Conservation (phyloP, 2,329 filamentous ascomycete genomes). For the Pseudogymnoascus sp. region DNA sequence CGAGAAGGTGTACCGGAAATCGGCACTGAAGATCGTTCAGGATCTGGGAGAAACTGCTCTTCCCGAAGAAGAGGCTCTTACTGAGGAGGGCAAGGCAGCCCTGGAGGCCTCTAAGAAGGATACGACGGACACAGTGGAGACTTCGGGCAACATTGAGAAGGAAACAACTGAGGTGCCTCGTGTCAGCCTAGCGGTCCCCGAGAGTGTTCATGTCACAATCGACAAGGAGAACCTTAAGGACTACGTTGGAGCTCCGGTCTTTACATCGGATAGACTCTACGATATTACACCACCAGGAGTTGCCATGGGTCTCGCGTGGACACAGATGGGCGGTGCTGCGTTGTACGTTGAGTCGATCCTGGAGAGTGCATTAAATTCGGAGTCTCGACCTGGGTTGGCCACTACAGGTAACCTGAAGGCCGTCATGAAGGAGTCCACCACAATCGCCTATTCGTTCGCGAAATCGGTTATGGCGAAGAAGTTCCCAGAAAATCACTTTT, state of each 20-base stretch:
- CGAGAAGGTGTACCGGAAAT: slow-evolving; percentile 97
- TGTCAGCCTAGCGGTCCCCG: slow-evolving; percentile 72
- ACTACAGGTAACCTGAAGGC: slow-evolving; percentile 91
- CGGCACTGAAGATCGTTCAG: slow-evolving; percentile 92
- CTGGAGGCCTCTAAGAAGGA: slow-evolving; percentile 64
- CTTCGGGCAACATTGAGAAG: slow-evolving; percentile 43
- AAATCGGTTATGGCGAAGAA: slow-evolving; percentile 79
- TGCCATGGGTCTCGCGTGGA: slow-evolving; percentile 97
- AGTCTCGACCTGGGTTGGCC: slow-evolving; percentile 71
- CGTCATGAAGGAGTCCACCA: slow-evolving; percentile 97
- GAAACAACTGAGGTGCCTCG: slow-evolving; percentile 60
- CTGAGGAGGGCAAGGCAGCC: slow-evolving; percentile 75
- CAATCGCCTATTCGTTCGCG: slow-evolving; percentile 91
- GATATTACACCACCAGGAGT: slow-evolving; percentile 90
- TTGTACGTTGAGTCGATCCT: slow-evolving; percentile 97
- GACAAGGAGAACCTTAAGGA: slow-evolving; percentile 87
- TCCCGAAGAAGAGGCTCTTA: slow-evolving; percentile 72
- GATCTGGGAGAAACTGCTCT: slow-evolving; percentile 81
- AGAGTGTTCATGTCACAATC: slow-evolving; percentile 78
- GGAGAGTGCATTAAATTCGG: slow-evolving; percentile 67
- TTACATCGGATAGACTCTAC: slow-evolving; percentile 91
- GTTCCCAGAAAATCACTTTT: slow-evolving; percentile 89
- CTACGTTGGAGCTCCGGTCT: slow-evolving; percentile 91
- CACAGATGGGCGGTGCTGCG: slow-evolving; percentile 89
- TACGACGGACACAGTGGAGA: slow-evolving; percentile 52